Evolutionary conservation across 2,329 filamentous ascomycete species (phyloP), one percentile per base, ranked within the genome.

Genomic region (Neoscytalidium dimidiatum): DNA sequence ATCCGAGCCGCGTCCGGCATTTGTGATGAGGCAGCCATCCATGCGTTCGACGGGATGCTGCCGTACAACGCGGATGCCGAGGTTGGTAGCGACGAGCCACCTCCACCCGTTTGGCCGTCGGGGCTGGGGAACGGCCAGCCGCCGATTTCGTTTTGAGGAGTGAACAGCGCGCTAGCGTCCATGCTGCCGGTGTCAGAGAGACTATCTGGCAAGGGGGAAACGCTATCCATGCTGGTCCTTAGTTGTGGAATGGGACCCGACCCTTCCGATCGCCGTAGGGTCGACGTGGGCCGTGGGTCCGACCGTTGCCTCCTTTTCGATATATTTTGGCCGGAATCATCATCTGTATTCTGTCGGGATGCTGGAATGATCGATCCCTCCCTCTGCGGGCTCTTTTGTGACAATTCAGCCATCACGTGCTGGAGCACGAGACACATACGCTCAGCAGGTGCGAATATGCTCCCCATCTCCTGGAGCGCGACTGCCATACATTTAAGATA

Each of bases 401-500:
- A 35, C 2, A 85, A 77, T 67, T 85, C 82, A 6, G 79, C 73
- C 43, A 85, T 77, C n/a, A 85, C 82, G n/a, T 79, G 80, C 66
- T 83, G 80, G 3, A 86, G 78, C 5, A 86, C 77, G 17, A 79
- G 75, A 31, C 83, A 81, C 83, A 86, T 86, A 61, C 81, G 79
- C 35, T 81, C 80, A 0, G 84, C 84, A 1, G 84, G 84, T 64
- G 85, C 80, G 70, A 85, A 86, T 1, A 81, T 81, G 21, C 79
- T 72, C 52, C 80, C 78, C 84, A 86, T 85, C 67, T 86, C 84
- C 21, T 80, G 76, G 7, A 86, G 78, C 3, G 83, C 81, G 11
- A 79, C 77, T 0, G 82, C 81, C 1, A 86, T 77, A 38, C 83
- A 84, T 72, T 86, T 83, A 11, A 86, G 79, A 70, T 85, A 85